Evolutionary conservation across 805 yeast species (phyloP).

Genomic region (Lachancea sp.): DNA sequence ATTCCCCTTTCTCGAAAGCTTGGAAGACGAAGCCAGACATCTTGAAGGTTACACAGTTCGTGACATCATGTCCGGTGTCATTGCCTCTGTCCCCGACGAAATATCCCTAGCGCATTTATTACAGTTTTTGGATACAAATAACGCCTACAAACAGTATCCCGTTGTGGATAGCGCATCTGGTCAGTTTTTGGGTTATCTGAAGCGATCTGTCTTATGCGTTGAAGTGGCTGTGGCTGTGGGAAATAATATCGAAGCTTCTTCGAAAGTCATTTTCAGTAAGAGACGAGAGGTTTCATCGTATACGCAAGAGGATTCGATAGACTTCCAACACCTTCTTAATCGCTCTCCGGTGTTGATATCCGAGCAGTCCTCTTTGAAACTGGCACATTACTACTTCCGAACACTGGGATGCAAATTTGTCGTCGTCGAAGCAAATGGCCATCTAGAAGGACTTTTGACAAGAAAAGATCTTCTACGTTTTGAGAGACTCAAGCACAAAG

Average conservation of each 20-base stretch:
- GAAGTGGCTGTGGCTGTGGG: background rate
- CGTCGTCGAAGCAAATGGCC: slow-evolving; percentile 56
- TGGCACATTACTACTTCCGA: slow-evolving; percentile 60
- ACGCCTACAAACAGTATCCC: slow-evolving; percentile 47
- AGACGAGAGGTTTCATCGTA: slow-evolving; percentile 3
- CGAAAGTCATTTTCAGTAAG: background rate
- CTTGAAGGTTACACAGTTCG: slow-evolving; percentile 39
- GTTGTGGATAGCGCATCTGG: slow-evolving; percentile 37
- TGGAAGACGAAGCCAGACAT: slow-evolving; percentile 61
- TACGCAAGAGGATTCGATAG: background rate
- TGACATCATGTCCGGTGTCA: slow-evolving; percentile 55
- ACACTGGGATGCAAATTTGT: slow-evolving; percentile 76
- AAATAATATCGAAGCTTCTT: background rate
- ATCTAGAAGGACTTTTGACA: slow-evolving; percentile 68
- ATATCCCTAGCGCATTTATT: slow-evolving; percentile 24
- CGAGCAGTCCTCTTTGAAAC: slow-evolving; percentile 49
- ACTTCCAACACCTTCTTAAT: slow-evolving; percentile 33
- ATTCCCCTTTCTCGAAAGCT: slow-evolving; percentile 65
- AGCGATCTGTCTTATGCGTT: background rate
- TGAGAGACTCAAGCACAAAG: slow-evolving; percentile 35
- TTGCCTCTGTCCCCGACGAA: slow-evolving; percentile 22
- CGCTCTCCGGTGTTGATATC: slow-evolving; percentile 57
- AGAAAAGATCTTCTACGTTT: slow-evolving; percentile 75
- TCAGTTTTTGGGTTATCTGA: slow-evolving; percentile 31
- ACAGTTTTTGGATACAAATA: slow-evolving; percentile 24